Percentiles rank a stretch among this genome's conserved stretches.
Conservation (phyloP, 805 yeast species). For the Myxozyma neglecta region DNA sequence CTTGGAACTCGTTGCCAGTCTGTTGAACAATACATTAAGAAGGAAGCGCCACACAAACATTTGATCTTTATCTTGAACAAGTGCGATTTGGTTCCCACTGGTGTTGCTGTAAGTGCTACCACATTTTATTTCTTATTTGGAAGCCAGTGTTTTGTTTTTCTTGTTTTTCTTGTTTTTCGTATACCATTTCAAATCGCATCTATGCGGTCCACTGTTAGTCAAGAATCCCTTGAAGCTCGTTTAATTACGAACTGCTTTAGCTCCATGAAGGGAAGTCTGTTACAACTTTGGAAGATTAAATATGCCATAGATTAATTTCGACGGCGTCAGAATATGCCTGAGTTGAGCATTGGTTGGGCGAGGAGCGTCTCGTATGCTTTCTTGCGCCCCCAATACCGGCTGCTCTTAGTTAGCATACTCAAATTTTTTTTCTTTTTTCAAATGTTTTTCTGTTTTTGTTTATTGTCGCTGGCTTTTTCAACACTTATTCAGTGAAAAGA, state of each 20-base stretch:
- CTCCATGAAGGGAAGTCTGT: constrained; percentile 74
- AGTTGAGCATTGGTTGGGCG: constrained; percentile 65
- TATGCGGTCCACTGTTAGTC: constrained; percentile 66
- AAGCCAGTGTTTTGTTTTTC: constrained; percentile 12
- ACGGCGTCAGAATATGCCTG: constrained; percentile 55
- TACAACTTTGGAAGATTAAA: constrained; percentile 91
- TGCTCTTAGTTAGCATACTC: constrained; percentile 88
- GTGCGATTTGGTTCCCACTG: constrained; percentile 97
- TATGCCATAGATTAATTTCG: constrained; percentile 42
- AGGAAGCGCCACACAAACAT: constrained; percentile 96
- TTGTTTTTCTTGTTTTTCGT: constrained; percentile 5
- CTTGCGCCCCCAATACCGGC: constrained; percentile 31
- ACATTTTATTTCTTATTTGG: background rate
- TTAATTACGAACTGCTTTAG: constrained; percentile 14
- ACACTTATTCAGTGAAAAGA: background rate
- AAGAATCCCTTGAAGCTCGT: constrained; percentile 38
- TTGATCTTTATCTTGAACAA: constrained; percentile 90
- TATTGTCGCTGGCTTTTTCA: constrained; percentile 40
- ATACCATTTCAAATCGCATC: constrained; percentile 1
- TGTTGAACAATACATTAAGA: constrained; percentile 87
- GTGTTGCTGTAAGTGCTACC: constrained; percentile 92
- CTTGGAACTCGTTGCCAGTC: constrained; percentile 91
- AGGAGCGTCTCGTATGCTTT: constrained; percentile 36
- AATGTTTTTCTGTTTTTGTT: constrained; percentile 12
- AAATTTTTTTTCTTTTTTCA: constrained; percentile 47